Percentiles rank a stretch among this genome's conserved stretches.
Conservation (phyloP, 1,284 basidiomycete species). For the Albatrellus sp. region DNA sequence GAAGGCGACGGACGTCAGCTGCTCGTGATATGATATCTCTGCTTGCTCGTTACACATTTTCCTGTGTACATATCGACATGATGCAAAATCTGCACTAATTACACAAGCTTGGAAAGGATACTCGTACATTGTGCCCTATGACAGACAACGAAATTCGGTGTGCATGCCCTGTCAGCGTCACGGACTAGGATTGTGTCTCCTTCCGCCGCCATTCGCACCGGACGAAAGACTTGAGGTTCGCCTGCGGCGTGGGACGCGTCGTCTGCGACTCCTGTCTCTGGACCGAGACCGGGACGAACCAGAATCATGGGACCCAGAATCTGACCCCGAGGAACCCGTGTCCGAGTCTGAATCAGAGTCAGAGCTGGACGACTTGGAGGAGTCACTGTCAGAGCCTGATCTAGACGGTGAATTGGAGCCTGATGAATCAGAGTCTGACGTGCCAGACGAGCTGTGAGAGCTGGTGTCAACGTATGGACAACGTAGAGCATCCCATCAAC, state of each 20-base stretch:
- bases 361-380: conserved; percentile 15
- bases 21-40: background rate
- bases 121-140: too few relatives aligned
- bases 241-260: conserved; percentile 26
- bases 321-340: conserved; percentile 4
- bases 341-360: conserved; percentile 13
- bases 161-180: background rate
- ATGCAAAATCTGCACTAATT: background rate
- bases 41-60: background rate
- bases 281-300: conserved; percentile 28
- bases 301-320: conserved; percentile 6
- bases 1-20: conserved; percentile 2
- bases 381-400: conserved; percentile 17
- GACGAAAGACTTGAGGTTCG: conserved; percentile 11
- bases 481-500: conserved; percentile 14
- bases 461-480: conserved; percentile 9
- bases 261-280: conserved; percentile 30
- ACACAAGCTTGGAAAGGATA: too few relatives aligned
- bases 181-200: background rate
- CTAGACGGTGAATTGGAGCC: conserved; percentile 22
- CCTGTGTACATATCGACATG: background rate
- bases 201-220: conserved; percentile 1
- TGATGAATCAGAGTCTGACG: conserved; percentile 29
- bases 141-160: background rate
- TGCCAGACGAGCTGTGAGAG: conserved; percentile 26